Evolutionary conservation across 2,329 filamentous ascomycete species (phyloP), one percentile per base, ranked within the genome.

Genomic region (Fusarium aywerte): DNA sequence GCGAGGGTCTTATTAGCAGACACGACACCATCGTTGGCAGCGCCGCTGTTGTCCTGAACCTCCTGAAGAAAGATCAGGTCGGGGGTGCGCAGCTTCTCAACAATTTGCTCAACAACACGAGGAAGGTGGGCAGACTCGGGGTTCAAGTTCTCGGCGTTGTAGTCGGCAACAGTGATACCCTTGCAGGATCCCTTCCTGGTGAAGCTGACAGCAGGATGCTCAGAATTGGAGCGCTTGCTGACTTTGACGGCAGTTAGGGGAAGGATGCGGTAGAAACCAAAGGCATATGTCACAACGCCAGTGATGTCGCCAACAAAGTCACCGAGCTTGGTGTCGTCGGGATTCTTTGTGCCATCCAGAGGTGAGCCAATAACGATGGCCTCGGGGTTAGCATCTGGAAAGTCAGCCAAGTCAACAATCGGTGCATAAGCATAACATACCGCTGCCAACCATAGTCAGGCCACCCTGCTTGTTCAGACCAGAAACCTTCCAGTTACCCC

Each of bases 1-100:
- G 80, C 74, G 2, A 92, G 83, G 0, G 89, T 91, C 42, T 82
- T 49, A 71, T 89, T 88, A 39, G 87, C 86, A 38, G 76, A 78
- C 15, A 83, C 81, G 39, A 83, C 81, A 62, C 84, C 88, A 67
- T 91, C 83, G 74, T 91, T 82, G 13, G 82, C 85, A 4, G 83
- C 76, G 15, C 90, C 90, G 38, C 82, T 84, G 79, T 89, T 81
- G 73, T 92, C 90, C 76, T 92, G 90, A 43, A 92, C 80, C 76
- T 92, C 90, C 75, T 92, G 90, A 4, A 92, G 71, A 73, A 91
- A 90, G 58, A 92, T 73, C 7, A 92, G 75, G 72, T 90, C 87
- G 0, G 90, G 90, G 0, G 83, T 84, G 59, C 82, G 83, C 65
- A 92, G 78, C 76, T 87, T 88, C 66, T 85, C 78, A 51, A 88